Base-by-base conservation (phyloP, 208 protist species). In the Trypanosoma caninum region DNA sequence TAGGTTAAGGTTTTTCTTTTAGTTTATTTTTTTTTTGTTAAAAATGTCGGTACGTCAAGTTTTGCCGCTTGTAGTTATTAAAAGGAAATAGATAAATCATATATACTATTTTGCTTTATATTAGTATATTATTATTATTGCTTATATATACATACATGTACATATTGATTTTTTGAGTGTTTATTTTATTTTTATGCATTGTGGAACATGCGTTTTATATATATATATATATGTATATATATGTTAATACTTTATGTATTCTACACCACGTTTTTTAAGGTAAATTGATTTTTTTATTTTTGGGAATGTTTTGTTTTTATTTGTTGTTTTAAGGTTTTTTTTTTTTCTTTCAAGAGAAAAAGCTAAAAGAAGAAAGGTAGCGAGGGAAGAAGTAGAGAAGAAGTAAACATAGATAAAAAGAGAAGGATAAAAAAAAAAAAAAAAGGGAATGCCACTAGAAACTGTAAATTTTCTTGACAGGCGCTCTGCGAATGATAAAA, bases 361-460 rank as follows among this genome's bases (percentile, higher is more conserved):
- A 47, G 22, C 4, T 6, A 51, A 61, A 46, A 31, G 34, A 13
- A 38, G 34, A 38, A 38, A 38, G 13, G 13, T 13, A 38, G 13
- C 34, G 34, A 7, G 34, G 13, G 34, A 13, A 38, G 13, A 38
- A 14, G 53, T 33, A 9, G 31, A 33, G 25, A n/a, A n/a, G 47
- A n/a, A n/a, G 20, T 9, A 31, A 31, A 53, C 13, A 23, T 40
- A 40, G 11, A 55, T 14, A 13, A 31, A 53, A 53, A 34, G 7
- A 53, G 31, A 10, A 53, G 6, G 18, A 13, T 13, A 46, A 58
- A 58, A 45, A 22, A 41, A n/a, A 45, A n/a, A n/a, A 58, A 55
- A 20, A 41, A 40, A 5, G 31, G 30, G n/a, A 14, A 82, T 91
- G 79, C 83, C 89, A 5, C 59, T 95, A 9, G 82, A 95, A 34